Evolutionary conservation across 805 yeast species (phyloP).

Genomic region (Yamadazyma sp.): DNA sequence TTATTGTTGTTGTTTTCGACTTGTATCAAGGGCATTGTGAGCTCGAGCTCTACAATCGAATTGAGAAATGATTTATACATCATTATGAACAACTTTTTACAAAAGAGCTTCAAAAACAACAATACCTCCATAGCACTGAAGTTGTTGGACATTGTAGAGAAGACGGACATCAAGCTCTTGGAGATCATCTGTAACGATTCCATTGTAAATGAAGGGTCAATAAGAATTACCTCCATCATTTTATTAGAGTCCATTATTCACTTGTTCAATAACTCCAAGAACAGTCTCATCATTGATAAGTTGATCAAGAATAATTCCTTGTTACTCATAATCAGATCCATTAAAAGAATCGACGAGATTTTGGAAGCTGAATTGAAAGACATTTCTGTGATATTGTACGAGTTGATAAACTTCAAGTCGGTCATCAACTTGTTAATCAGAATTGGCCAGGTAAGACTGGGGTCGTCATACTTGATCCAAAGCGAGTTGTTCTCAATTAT

Average conservation of each 20-base stretch:
- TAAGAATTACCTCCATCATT: conserved; percentile 73
- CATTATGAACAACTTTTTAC: conserved; percentile 63
- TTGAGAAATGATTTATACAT: conserved; percentile 81
- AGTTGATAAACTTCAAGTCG: conserved; percentile 73
- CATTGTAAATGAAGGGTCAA: conserved; percentile 71
- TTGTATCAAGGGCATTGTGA: conserved; percentile 68
- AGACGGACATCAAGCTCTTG: conserved; percentile 59
- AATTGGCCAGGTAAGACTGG: conserved; percentile 71
- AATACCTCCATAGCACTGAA: conserved; percentile 40
- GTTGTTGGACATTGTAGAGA: conserved; percentile 53
- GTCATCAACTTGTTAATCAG: conserved; percentile 67
- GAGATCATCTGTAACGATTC: conserved; percentile 75
- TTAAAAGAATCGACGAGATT: conserved; percentile 69
- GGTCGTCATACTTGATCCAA: conserved; percentile 76
- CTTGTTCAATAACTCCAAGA: conserved; percentile 49
- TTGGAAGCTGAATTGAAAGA: conserved; percentile 20
- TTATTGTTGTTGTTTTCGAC: conserved; percentile 70
- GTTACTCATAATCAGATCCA: conserved; percentile 60
- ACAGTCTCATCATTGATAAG: conserved; percentile 57
- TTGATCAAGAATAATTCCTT: conserved; percentile 68
- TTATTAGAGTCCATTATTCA: conserved; percentile 67
- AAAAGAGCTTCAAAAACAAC: conserved; percentile 45
- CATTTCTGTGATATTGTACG: conserved; percentile 53
- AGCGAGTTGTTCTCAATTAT: conserved; percentile 68
- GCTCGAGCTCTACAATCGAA: conserved; percentile 64